These are phyloP conservation scores for Colletotrichum falcatum DNA, from an alignment of 2,329 filamentous ascomycete genomes.

Conservation along the genomic window DNA sequence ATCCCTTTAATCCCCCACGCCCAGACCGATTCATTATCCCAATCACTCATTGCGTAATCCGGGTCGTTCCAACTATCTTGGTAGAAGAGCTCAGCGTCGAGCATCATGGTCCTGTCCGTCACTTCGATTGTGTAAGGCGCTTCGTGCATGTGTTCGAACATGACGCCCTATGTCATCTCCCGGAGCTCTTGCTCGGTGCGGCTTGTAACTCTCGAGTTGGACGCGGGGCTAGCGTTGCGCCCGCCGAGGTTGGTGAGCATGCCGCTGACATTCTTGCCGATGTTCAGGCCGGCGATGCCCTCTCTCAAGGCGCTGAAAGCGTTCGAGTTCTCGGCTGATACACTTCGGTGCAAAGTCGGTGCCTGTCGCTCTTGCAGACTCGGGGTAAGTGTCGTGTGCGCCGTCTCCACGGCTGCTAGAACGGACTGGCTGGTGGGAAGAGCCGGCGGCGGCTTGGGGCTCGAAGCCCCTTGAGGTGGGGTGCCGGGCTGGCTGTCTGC, in stretches of 20 bases:
- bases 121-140: constrained; percentile 47
- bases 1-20: constrained; percentile 22
- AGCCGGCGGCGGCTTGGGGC: constrained; percentile 53
- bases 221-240: constrained; percentile 44
- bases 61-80: constrained; percentile 23
- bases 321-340: constrained; percentile 59
- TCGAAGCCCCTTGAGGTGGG: constrained; percentile 44
- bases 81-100: constrained; percentile 16
- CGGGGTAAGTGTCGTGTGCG: constrained; percentile 64
- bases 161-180: constrained; percentile 61
- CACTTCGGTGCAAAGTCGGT: constrained; percentile 56
- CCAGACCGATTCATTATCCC: constrained; percentile 5
- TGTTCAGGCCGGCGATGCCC: constrained; percentile 59
- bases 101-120: constrained; percentile 13
- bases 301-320: constrained; percentile 61
- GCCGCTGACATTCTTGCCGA: constrained; percentile 62
- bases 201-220: constrained; percentile 37
- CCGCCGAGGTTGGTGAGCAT: constrained; percentile 53
- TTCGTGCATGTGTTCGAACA: constrained; percentile 48
- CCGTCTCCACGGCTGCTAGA: constrained; percentile 69
- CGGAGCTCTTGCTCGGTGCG: constrained; percentile 57
- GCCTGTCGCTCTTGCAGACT: constrained; percentile 44
- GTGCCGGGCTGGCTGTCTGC: constrained; percentile 46
- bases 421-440: constrained; percentile 63
- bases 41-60: constrained; percentile 13